phyloP scores from a whole-genome alignment of 2,329 filamentous ascomycete genomes.

The Colletotrichum sp. region DNA sequence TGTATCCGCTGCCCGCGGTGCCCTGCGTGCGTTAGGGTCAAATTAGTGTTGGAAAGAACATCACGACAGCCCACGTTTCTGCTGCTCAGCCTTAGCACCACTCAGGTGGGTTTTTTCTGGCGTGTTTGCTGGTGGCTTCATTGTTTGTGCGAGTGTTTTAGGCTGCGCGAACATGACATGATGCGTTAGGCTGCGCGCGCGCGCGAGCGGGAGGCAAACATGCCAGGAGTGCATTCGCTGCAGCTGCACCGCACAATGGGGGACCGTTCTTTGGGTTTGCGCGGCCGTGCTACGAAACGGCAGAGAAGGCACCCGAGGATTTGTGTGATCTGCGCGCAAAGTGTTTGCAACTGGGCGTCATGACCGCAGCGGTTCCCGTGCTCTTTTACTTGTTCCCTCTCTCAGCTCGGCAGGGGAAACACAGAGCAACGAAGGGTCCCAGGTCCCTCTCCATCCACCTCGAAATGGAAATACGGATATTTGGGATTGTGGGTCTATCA shows the following conservation, averaged over 20 bases:
- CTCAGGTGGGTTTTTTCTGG: background rate
- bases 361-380: constrained; percentile 1
- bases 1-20: background rate
- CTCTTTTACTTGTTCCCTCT: background rate
- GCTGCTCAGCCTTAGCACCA: background rate
- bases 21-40: background rate
- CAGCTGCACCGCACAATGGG: background rate
- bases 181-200: background rate
- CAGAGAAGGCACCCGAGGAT: background rate
- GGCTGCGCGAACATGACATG: background rate
- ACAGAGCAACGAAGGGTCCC: background rate
- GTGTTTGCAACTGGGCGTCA: background rate
- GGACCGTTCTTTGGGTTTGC: background rate
- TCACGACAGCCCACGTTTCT: background rate
- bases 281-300: background rate
- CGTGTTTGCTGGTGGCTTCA: background rate
- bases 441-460: background rate
- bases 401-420: background rate
- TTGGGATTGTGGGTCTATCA: background rate
- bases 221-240: background rate
- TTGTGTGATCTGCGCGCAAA: background rate
- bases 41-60: background rate
- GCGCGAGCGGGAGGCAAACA: background rate
- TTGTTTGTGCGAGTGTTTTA: background rate
- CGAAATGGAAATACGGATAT: background rate